A percentile compares a stretch with the other conserved stretches of the same genome.
phyloP scores from a whole-genome alignment of 352 stramenopile species.

The Hyaloperonospora arabidopsidis region DNA sequence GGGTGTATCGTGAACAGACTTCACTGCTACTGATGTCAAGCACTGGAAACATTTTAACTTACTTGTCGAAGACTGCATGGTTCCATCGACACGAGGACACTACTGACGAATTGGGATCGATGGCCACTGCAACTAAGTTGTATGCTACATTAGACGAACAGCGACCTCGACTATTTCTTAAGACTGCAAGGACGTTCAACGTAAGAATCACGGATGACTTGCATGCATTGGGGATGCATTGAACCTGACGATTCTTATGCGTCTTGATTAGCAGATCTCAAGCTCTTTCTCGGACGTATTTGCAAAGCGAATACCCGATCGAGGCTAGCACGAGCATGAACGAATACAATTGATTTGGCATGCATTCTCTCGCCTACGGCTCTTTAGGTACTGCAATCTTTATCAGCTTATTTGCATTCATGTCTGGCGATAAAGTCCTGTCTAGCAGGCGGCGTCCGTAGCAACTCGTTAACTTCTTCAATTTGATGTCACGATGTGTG shows the following conservation, averaged over 20 bases:
- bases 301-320: slow-evolving; percentile 39
- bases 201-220: slow-evolving; percentile 7
- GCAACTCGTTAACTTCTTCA: no score
- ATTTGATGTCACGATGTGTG: no score
- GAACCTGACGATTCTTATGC: slow-evolving; percentile 1
- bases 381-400: no score
- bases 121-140: background rate
- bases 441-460: no score
- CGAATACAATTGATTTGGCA: slow-evolving; percentile 26
- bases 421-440: no score
- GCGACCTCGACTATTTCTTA: slow-evolving; percentile 32
- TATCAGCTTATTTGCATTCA: no score
- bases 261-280: slow-evolving; percentile 21
- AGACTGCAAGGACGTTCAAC: slow-evolving; percentile 29
- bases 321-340: slow-evolving; percentile 41
- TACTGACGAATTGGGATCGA: no score
- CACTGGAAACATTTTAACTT: slow-evolving; percentile 27
- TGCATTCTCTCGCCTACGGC: background rate
- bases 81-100: slow-evolving; percentile 35
- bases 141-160: slow-evolving; percentile 24
- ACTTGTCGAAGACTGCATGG: slow-evolving; percentile 28
- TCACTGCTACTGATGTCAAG: slow-evolving; percentile 18
- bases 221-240: background rate
- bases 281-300: slow-evolving; percentile 34
- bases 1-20: slow-evolving; percentile 5